phyloP scores from a whole-genome alignment of 2,329 filamentous ascomycete genomes.

The Xylariaceae sp. region DNA sequence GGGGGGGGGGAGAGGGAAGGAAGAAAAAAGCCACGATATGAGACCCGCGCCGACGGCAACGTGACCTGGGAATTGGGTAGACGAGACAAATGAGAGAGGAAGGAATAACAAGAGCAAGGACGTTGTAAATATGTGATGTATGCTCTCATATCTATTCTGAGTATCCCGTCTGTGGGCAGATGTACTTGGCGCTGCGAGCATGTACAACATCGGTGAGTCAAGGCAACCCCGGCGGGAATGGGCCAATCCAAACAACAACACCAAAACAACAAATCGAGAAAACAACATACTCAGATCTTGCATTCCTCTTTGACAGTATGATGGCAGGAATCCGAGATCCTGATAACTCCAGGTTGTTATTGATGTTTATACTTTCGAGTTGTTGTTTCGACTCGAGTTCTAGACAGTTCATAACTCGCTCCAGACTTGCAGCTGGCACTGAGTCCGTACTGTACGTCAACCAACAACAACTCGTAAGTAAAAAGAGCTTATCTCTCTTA shows the following conservation, averaged over 20 bases:
- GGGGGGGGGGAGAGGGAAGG: no score
- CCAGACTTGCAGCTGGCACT: no score
- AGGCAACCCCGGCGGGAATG: background rate
- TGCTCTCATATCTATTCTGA: background rate
- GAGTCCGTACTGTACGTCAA: no score
- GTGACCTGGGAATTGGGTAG: no score
- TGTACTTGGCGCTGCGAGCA: background rate
- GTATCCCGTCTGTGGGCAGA: background rate
- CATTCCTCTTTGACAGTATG: background rate
- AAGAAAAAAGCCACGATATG: background rate
- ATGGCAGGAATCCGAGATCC: slow-evolving; percentile 1
- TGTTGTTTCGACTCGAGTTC: background rate
- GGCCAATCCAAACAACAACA: background rate
- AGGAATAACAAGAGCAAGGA: background rate
- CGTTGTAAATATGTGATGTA: background rate
- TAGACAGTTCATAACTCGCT: no score
- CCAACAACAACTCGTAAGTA: no score
- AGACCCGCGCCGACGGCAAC: background rate
- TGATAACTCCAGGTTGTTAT: background rate
- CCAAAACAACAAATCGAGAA: background rate
- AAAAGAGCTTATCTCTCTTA: background rate
- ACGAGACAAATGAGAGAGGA: background rate
- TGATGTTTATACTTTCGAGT: background rate
- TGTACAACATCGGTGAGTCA: slow-evolving; percentile 1
- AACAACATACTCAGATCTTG: background rate